Base-by-base conservation (phyloP, 2,329 filamentous ascomycete species). In the Dryadomyces quercus-mongolicae region DNA sequence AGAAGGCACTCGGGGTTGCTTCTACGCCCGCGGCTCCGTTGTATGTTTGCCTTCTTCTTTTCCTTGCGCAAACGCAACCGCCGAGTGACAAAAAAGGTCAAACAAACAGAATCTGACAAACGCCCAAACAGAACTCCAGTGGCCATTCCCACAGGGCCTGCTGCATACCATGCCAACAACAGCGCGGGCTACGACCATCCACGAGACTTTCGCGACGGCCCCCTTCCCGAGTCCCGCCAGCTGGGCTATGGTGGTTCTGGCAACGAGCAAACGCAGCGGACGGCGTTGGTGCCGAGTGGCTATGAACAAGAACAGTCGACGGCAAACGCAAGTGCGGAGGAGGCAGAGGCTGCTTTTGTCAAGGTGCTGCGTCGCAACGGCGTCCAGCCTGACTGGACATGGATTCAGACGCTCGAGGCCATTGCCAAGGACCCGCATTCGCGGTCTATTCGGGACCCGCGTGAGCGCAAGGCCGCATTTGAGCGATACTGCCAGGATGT, bases 401-500 rank as follows among this genome's bases (percentile, higher is more conserved):
- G 92, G 91, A 85, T 93, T 61, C 87, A 95, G 68, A 82, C 89
- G 2, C 84, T 98, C 72, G 85, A 86, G 52, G 81, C 82, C 20
- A 88, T 88, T 18, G 89, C 94, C 61, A 92, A 87, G 64, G 93
- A 98, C 61, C 83, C 90, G 48, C 89, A 96, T 64, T 97, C 93
- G 68, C 86, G 92, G 58, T 88, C 93, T 20, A 83, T 98, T 61
- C 93, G 92, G 64, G 90, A 96, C 63, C 89, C 93, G 5, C 90
- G 85, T 68, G 91, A 95, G 65, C 84, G 93, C 61, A 93, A 89
- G 69, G 77, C 84, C 60, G 88, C 90, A 18, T 98, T 96, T 69
- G 88, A 95, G 71, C 95, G 95, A 72, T 98, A 93, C 74, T 89
- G 88, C 66, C 78, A 89, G 62, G 89, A 97, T 67, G 80, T 95